phyloP scores from a whole-genome alignment of 179 eudicot species.

The Dionaea muscipula region DNA sequence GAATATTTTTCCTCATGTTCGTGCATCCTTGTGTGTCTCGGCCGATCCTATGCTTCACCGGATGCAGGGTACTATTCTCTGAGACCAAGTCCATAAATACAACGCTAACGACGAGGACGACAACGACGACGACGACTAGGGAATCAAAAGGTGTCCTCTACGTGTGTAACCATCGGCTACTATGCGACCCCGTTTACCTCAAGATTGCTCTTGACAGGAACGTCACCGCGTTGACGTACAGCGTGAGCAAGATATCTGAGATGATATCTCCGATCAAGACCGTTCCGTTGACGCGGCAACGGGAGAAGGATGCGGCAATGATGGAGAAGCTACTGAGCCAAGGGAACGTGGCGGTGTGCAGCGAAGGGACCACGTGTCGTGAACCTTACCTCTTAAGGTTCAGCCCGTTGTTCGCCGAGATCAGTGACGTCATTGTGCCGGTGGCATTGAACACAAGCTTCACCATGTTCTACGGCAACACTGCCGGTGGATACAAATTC shows the following conservation, averaged over 20 bases:
- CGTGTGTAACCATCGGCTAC: constrained; percentile 57
- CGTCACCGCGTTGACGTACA: constrained; percentile 52
- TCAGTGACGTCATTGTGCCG: constrained; percentile 44
- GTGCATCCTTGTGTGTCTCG: constrained; percentile 22
- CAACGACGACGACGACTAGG: background rate
- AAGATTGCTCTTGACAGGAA: constrained; percentile 34
- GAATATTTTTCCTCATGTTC: constrained; percentile 21
- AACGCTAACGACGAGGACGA: too few relatives aligned
- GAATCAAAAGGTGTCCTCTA: constrained; percentile 34
- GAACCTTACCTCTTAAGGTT: constrained; percentile 56
- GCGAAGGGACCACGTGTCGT: constrained; percentile 74
- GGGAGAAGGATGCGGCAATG: constrained; percentile 30
- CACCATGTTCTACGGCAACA: constrained; percentile 60
- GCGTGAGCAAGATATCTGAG: constrained; percentile 52
- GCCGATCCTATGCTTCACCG: constrained; percentile 30
- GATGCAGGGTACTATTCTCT: constrained; percentile 22
- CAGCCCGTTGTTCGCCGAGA: constrained; percentile 55
- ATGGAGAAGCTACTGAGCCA: constrained; percentile 35
- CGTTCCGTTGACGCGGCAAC: constrained; percentile 34
- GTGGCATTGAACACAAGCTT: constrained; percentile 43
- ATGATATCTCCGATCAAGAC: constrained; percentile 55
- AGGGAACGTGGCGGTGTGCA: constrained; percentile 56
- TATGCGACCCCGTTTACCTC: constrained; percentile 50
- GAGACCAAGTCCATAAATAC: constrained; percentile 7
- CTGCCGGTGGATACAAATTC: constrained; percentile 52